These are phyloP conservation scores for Solioccasus polychromus DNA, from an alignment of 768 basidiomycete genomes.

Conservation along the genomic window DNA sequence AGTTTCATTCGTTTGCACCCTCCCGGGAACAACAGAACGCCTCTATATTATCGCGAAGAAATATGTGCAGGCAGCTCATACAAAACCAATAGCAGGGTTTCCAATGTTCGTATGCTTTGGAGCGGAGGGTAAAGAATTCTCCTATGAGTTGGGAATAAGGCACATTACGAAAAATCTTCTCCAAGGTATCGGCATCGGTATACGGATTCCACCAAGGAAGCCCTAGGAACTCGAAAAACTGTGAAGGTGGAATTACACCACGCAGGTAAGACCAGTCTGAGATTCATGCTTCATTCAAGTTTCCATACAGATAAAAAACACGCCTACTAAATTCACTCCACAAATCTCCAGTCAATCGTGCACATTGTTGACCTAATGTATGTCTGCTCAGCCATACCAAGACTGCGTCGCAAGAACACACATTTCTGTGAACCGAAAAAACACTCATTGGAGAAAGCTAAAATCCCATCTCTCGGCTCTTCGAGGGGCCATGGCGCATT, in stretches of 20 bases:
- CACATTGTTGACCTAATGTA: slow-evolving; percentile 2
- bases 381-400: not conserved
- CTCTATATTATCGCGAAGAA: slow-evolving; percentile 11
- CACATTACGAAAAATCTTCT: slow-evolving; percentile 2
- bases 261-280: slow-evolving; percentile 19
- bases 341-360: not conserved
- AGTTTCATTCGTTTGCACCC: no score
- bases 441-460: not conserved
- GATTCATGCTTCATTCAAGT: not conserved
- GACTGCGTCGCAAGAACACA: not conserved
- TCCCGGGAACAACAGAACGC: not conserved
- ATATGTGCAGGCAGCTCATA: slow-evolving; percentile 6
- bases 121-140: slow-evolving; percentile 3
- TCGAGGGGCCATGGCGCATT: not conserved
- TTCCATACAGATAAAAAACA: not conserved
- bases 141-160: slow-evolving; percentile 10
- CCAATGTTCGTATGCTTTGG: slow-evolving; percentile 6
- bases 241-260: slow-evolving; percentile 10
- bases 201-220: slow-evolving; percentile 17
- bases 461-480: not conserved
- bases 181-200: not conserved
- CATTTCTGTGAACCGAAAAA: slow-evolving; percentile 3
- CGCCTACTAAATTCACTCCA: slow-evolving; percentile 15
- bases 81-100: slow-evolving; percentile 11
- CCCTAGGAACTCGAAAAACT: slow-evolving; percentile 9